Evolutionary conservation across 495 filamentous ascomycete genomes (phyloP).

Genomic region (Xylaria grammica): DNA sequence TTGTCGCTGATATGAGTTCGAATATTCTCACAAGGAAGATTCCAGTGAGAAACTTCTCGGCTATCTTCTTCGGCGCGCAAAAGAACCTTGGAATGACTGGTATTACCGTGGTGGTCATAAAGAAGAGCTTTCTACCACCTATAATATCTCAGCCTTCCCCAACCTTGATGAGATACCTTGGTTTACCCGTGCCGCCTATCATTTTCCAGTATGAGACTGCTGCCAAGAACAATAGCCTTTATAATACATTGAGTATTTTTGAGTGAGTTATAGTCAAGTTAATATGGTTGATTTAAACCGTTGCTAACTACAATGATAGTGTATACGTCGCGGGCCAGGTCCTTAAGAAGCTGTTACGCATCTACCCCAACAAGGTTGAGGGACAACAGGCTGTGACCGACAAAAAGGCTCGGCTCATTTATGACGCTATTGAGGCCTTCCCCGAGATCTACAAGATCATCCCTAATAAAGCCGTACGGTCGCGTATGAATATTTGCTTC

Average conservation of each 20-base stretch:
- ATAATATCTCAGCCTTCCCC: constrained; percentile 54
- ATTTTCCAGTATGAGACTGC: constrained; percentile 73
- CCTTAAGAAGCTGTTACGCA: constrained; percentile 61
- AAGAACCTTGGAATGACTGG: constrained; percentile 83
- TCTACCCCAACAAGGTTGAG: constrained; percentile 61
- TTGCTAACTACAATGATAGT: no score
- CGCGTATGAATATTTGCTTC: constrained; percentile 87
- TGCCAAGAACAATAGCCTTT: constrained; percentile 76
- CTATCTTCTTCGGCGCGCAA: constrained; percentile 74
- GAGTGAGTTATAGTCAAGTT: no score
- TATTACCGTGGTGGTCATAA: constrained; percentile 77
- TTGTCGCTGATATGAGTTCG: constrained; percentile 79
- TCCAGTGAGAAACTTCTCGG: constrained; percentile 64
- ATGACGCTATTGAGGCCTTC: constrained; percentile 67
- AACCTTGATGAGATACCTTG: constrained; percentile 64
- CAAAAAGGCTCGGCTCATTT: constrained; percentile 70
- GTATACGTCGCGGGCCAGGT: constrained; percentile 80
- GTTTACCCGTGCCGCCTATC: constrained; percentile 67
- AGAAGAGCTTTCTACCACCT: constrained; percentile 69
- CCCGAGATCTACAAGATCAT: constrained; percentile 64
- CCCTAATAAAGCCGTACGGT: constrained; percentile 67
- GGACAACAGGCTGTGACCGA: constrained; percentile 65
- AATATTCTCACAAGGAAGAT: constrained; percentile 63
- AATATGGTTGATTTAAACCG: no score
- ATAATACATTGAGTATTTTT: constrained; percentile 87